These are phyloP conservation scores for Epicoccum sorghinum DNA, from an alignment of 2,329 filamentous ascomycete species.

Conservation along the genomic window DNA sequence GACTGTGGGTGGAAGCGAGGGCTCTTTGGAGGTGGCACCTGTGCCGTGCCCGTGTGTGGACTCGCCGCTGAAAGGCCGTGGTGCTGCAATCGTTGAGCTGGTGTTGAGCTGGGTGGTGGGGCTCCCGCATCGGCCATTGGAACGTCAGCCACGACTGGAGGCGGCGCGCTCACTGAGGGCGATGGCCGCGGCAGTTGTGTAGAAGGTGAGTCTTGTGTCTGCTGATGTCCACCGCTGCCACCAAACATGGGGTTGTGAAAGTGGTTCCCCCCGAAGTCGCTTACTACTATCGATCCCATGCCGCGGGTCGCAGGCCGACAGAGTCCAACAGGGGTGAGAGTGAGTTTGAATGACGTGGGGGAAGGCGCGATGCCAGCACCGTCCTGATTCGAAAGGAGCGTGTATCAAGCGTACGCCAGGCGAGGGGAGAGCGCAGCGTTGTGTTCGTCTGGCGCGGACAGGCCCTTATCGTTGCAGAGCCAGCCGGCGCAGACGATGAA, in stretches of 20 bases:
- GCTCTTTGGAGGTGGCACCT: slow-evolving; percentile 37
- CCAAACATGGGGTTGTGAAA: slow-evolving; percentile 74
- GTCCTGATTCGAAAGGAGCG: slow-evolving; percentile 21
- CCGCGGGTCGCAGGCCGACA: slow-evolving; percentile 45
- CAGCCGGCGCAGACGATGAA: slow-evolving; percentile 21
- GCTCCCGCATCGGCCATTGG: slow-evolving; percentile 49
- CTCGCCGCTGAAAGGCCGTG: slow-evolving; percentile 25
- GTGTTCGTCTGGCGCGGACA: slow-evolving; percentile 23
- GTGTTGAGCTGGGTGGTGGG: slow-evolving; percentile 39
- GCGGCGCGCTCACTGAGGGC: slow-evolving; percentile 34
- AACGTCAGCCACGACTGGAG: slow-evolving; percentile 41
- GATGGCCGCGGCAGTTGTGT: slow-evolving; percentile 44
- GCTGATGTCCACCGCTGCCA: slow-evolving; percentile 53
- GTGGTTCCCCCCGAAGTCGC: slow-evolving; percentile 76
- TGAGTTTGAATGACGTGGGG: slow-evolving; percentile 10
- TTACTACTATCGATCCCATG: slow-evolving; percentile 67
- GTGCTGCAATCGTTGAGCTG: slow-evolving; percentile 36
- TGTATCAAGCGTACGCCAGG: slow-evolving; percentile 19
- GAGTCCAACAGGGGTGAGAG: slow-evolving; percentile 6
- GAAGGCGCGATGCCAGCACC: slow-evolving; percentile 21
- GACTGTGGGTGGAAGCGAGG: slow-evolving; percentile 45
- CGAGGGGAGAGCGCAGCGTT: slow-evolving; percentile 18
- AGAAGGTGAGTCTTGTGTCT: slow-evolving; percentile 45
- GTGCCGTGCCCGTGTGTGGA: slow-evolving; percentile 24
- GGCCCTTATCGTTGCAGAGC: slow-evolving; percentile 33